Percentiles rank a stretch among this genome's conserved stretches.
Conservation (phyloP, 305 asterid genomes). For the Galium porrigens region DNA sequence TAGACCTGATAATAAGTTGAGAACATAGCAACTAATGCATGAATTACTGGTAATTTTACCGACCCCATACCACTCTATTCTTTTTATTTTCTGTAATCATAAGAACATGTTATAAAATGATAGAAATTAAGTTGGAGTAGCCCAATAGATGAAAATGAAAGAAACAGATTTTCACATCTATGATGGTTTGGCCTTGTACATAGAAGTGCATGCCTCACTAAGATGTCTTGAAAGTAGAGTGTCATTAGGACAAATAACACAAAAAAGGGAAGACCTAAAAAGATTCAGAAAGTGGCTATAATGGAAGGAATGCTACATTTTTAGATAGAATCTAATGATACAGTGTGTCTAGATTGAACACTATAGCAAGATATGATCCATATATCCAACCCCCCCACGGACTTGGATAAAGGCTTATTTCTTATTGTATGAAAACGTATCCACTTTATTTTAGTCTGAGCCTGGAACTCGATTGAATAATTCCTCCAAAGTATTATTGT, state of each 20-base stretch:
- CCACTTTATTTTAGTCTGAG: background rate
- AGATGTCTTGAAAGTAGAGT: no score
- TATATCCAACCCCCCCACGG: no score
- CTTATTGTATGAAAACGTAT: background rate
- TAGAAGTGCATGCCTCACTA: no score
- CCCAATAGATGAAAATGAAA: background rate
- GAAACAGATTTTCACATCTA: background rate
- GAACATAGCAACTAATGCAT: background rate
- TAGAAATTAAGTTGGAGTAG: background rate
- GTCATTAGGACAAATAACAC: no score
- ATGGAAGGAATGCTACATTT: no score
- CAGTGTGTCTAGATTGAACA: no score
- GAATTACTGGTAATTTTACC: background rate
- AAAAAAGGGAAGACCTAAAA: no score
- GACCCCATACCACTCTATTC: background rate
- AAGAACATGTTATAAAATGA: background rate
- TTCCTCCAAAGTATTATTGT: background rate
- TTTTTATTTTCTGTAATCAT: background rate
- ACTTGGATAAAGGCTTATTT: no score
- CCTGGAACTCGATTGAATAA: background rate
- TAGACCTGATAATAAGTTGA: background rate
- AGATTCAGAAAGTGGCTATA: no score
- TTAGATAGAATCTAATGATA: no score
- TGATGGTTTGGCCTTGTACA: background rate
- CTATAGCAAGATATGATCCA: no score